A percentile compares a stretch with the other conserved stretches of the same genome.
These are phyloP conservation scores for Phytopythium boreale DNA, from an alignment of 352 stramenopile species.

Conservation along the genomic window DNA sequence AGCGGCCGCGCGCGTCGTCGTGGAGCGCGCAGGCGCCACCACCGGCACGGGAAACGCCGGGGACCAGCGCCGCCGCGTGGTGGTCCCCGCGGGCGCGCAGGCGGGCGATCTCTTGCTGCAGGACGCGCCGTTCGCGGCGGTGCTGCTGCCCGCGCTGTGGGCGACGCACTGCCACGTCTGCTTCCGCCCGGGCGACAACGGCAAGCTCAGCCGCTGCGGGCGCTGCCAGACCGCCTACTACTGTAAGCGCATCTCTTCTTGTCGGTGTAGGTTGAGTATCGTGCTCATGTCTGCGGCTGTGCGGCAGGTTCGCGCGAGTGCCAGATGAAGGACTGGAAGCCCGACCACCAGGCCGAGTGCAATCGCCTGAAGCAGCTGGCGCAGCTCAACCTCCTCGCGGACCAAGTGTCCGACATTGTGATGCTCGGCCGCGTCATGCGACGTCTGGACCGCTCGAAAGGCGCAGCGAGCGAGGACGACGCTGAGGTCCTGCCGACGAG, in stretches of 20 bases:
- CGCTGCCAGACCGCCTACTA: conserved; percentile 57
- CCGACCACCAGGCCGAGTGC: conserved; percentile 65
- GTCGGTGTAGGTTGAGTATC: not conserved
- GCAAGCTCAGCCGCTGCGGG: conserved; percentile 50
- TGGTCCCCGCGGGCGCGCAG: conserved; percentile 14
- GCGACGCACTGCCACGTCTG: conserved; percentile 57
- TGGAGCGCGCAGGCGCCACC: not conserved
- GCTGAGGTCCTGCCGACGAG: conserved; percentile 12
- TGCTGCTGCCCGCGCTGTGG: conserved; percentile 59
- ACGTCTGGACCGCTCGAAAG: conserved; percentile 5
- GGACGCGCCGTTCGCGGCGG: conserved; percentile 22
- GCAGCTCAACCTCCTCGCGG: conserved; percentile 24
- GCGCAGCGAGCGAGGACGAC: not conserved
- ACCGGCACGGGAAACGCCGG: conserved; percentile 8
- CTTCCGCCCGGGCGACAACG: conserved; percentile 23
- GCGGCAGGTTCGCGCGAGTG: conserved; percentile 51
- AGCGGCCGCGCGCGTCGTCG: not conserved
- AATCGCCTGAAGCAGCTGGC: conserved; percentile 36
- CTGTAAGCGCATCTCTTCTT: conserved; percentile 29
- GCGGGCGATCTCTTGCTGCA: conserved; percentile 34
- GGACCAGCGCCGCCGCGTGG: conserved; percentile 36
- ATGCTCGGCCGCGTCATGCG: conserved; percentile 53
- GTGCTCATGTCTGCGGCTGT: conserved; percentile 13
- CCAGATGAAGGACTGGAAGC: conserved; percentile 60
- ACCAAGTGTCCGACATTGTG: conserved; percentile 52